phyloP scores from a whole-genome alignment of 371 early-diverging fungal species.

The Mortierella sp. region DNA sequence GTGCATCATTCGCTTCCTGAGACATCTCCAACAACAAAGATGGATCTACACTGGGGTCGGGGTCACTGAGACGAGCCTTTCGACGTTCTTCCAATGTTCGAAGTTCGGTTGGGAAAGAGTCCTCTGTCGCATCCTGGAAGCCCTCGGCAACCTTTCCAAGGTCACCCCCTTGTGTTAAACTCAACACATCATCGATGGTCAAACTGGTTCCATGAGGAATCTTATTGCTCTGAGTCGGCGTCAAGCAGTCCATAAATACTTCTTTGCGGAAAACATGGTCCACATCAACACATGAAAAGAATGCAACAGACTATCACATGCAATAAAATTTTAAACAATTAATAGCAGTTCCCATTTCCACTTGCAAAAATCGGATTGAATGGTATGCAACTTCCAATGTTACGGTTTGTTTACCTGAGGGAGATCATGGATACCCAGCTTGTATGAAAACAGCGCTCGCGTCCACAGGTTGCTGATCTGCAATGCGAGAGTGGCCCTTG shows the following conservation, averaged over 20 bases:
- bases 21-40: background rate
- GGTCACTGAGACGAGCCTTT: slow-evolving; percentile 24
- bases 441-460: slow-evolving; percentile 88
- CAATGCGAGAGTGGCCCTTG: slow-evolving; percentile 87
- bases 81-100: slow-evolving; percentile 23
- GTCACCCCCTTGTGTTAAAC: slow-evolving; percentile 33
- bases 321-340: background rate
- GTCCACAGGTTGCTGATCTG: slow-evolving; percentile 97
- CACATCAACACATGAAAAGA: slow-evolving; percentile 96
- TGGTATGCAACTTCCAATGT: background rate
- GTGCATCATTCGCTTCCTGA: slow-evolving; percentile 21
- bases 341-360: background rate
- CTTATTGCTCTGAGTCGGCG: slow-evolving; percentile 75
- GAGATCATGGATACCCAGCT: slow-evolving; percentile 88
- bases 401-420: slow-evolving; percentile 74
- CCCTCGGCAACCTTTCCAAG: slow-evolving; percentile 14
- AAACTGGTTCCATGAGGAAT: slow-evolving; percentile 74
- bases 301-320: slow-evolving; percentile 83
- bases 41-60: no score
- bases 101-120: slow-evolving; percentile 22
- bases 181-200: slow-evolving; percentile 66
- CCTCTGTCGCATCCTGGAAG: slow-evolving; percentile 27
- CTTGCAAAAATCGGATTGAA: background rate
- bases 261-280: slow-evolving; percentile 96
- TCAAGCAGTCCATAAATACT: slow-evolving; percentile 82